Evolutionary conservation across 108 stramenopile genomes (phyloP).

Genomic region (Cyclostephanos tholiformis): DNA sequence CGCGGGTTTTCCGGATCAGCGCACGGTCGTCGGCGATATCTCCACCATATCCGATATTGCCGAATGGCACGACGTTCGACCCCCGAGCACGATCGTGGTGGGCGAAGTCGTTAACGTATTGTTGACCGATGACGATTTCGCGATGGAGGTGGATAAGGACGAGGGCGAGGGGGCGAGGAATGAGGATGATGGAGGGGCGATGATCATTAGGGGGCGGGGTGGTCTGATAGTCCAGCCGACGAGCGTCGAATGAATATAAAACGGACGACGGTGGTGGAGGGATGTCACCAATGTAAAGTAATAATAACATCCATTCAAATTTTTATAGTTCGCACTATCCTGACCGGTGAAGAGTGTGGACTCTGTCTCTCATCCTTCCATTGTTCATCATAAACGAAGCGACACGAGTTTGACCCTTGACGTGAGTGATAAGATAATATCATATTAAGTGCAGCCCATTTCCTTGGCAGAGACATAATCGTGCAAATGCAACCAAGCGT

Average conservation of each 20-base stretch:
- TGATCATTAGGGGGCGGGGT: background rate
- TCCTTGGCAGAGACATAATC: conserved; percentile 33
- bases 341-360: too few relatives aligned
- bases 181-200: background rate
- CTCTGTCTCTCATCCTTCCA: too few relatives aligned
- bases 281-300: too few relatives aligned
- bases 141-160: background rate
- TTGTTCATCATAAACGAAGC: too few relatives aligned
- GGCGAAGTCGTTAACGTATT: conserved; percentile 85
- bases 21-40: conserved; percentile 81
- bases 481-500: conserved; percentile 64
- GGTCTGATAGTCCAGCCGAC: background rate
- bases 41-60: conserved; percentile 82
- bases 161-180: background rate
- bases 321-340: too few relatives aligned
- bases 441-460: conserved; percentile 30
- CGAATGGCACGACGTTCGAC: conserved; percentile 65
- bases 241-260: too few relatives aligned
- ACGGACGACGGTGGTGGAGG: too few relatives aligned
- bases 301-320: too few relatives aligned
- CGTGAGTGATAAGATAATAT: too few relatives aligned
- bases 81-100: conserved; percentile 88
- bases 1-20: conserved; percentile 83
- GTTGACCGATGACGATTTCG: conserved; percentile 56
- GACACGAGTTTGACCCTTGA: background rate